Evolutionary conservation across 2,329 filamentous ascomycete genomes (phyloP).

Genomic region (Beauveria bassiana): DNA sequence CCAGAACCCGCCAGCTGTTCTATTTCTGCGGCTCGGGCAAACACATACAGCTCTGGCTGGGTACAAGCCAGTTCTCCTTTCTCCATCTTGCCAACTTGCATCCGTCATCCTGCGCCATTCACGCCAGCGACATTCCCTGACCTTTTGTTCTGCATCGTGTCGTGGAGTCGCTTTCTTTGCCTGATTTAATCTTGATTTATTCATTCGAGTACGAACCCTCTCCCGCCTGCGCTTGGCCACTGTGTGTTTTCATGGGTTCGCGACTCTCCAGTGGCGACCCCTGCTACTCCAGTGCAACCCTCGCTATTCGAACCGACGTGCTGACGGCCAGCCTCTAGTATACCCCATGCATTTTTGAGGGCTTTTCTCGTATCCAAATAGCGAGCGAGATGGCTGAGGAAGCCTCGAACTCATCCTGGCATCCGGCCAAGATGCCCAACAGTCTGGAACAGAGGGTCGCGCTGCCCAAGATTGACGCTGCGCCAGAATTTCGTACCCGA

Average conservation of each 20-base stretch:
- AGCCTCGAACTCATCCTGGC: constrained; percentile 30
- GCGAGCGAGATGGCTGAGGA: constrained; percentile 27
- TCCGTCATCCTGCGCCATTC: constrained; percentile 5
- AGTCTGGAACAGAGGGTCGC: constrained; percentile 11
- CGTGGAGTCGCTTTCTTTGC: not conserved
- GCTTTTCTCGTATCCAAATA: constrained; percentile 12
- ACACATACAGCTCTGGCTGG: not conserved
- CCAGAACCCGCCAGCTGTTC: not conserved
- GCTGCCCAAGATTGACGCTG: not conserved
- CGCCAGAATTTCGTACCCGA: not conserved
- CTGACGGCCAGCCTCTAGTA: constrained; percentile 7
- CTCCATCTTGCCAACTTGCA: constrained; percentile 11
- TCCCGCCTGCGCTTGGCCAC: not conserved
- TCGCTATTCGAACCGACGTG: not conserved
- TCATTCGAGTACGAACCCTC: not conserved
- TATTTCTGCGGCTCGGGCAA: not conserved
- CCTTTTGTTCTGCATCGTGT: not conserved
- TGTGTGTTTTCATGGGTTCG: not conserved
- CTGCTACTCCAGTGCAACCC: not conserved
- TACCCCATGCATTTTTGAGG: constrained; percentile 11
- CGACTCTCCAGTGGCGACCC: not conserved
- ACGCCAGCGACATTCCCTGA: constrained; percentile 3
- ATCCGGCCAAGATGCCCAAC: constrained; percentile 34
- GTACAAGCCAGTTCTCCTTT: constrained; percentile 11
- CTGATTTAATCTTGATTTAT: not conserved